These are phyloP conservation scores for Cystobasidium pallidum DNA, from an alignment of 1,284 basidiomycete genomes.

Conservation along the genomic window DNA sequence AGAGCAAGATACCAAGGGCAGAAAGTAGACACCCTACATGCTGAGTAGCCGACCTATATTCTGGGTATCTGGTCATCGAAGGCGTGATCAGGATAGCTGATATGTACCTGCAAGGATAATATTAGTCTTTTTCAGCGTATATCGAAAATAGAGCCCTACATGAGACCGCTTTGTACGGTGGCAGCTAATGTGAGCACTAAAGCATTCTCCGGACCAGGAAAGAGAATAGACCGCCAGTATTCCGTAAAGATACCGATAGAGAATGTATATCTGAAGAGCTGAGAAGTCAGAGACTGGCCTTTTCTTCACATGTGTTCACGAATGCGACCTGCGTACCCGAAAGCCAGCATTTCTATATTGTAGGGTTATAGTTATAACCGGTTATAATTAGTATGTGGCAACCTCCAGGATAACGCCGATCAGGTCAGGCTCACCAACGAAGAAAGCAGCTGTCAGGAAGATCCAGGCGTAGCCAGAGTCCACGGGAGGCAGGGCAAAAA, in stretches of 20 bases:
- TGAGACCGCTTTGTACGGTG: constrained; percentile 55
- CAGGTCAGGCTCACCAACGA: constrained; percentile 51
- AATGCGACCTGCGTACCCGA: neutral
- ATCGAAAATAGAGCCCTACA: constrained; percentile 41
- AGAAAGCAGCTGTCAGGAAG: constrained; percentile 44
- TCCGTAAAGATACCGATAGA: constrained; percentile 56
- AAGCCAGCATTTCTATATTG: constrained; percentile 12
- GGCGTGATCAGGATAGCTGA: constrained; percentile 52
- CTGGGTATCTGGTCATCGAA: constrained; percentile 50
- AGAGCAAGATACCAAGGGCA: constrained; percentile 54
- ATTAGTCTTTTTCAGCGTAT: constrained; percentile 54
- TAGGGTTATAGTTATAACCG: no score
- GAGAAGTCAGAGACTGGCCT: neutral
- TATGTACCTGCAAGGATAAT: constrained; percentile 3
- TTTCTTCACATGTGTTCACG: neutral
- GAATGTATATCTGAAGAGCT: constrained; percentile 44
- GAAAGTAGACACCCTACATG: constrained; percentile 49
- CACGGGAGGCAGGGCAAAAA: constrained; percentile 24
- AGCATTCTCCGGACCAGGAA: constrained; percentile 52
- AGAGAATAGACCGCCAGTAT: constrained; percentile 56
- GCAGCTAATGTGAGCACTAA: constrained; percentile 56
- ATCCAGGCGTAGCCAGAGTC: constrained; percentile 41
- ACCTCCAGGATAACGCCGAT: neutral
- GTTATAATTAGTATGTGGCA: no score
- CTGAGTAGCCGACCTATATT: constrained; percentile 51